A percentile compares a stretch with the other conserved stretches of the same genome.
Conservation (phyloP, 2,329 filamentous ascomycete species). For the Trichoderma lentiforme region DNA sequence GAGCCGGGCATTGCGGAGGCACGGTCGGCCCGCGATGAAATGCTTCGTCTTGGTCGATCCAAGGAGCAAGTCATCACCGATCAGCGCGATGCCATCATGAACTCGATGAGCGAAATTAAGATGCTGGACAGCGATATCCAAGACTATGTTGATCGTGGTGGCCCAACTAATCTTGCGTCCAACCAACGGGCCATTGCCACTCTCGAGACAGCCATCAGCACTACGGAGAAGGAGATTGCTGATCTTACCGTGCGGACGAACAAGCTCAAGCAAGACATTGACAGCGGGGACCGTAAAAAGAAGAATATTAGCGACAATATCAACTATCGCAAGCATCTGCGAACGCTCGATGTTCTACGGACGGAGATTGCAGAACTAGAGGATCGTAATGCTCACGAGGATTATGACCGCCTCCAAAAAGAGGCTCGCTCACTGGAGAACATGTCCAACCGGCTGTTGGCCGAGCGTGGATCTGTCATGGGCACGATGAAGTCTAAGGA, state of each 20-base stretch:
- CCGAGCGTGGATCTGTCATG: slow-evolving; percentile 70
- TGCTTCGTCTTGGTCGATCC: slow-evolving; percentile 64
- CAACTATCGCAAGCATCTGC: slow-evolving; percentile 72
- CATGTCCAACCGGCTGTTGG: slow-evolving; percentile 65
- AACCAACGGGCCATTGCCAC: slow-evolving; percentile 66
- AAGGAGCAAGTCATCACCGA: slow-evolving; percentile 71
- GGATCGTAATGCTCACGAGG: slow-evolving; percentile 74
- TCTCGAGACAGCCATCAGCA: slow-evolving; percentile 63
- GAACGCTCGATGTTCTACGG: slow-evolving; percentile 64
- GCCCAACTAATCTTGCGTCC: slow-evolving; percentile 65
- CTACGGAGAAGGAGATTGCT: slow-evolving; percentile 64
- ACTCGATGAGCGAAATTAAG: slow-evolving; percentile 73
- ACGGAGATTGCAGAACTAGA: slow-evolving; percentile 72
- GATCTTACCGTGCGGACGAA: slow-evolving; percentile 69
- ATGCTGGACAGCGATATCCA: slow-evolving; percentile 74
- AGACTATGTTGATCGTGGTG: slow-evolving; percentile 73
- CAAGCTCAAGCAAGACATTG: slow-evolving; percentile 71
- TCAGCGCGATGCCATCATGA: slow-evolving; percentile 67
- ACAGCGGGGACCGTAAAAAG: slow-evolving; percentile 77
- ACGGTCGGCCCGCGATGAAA: slow-evolving; percentile 72
- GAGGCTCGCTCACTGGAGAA: slow-evolving; percentile 68
- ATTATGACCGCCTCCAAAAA: slow-evolving; percentile 69
- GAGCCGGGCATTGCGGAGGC: slow-evolving; percentile 74
- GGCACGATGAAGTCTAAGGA: slow-evolving; percentile 83
- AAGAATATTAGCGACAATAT: slow-evolving; percentile 88